Evolutionary conservation across 805 yeast species (phyloP).

Genomic region (Lachancea waltii): DNA sequence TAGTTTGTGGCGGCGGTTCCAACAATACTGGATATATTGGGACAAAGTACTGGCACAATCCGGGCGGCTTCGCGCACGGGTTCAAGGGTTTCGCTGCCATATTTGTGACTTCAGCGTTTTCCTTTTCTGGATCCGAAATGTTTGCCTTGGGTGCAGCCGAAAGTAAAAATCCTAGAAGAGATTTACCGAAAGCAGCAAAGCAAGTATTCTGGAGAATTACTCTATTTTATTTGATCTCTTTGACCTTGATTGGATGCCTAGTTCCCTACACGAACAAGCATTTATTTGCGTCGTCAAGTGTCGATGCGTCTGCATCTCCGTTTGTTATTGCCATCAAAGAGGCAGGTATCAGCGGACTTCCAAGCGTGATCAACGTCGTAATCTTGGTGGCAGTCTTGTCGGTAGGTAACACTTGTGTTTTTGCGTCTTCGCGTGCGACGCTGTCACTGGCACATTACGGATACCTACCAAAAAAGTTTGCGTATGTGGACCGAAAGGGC

Average conservation of each 20-base stretch:
- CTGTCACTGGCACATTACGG: conserved; percentile 58
- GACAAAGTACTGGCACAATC: conserved; percentile 41
- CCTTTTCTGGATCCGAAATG: conserved; percentile 48
- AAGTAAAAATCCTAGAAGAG: conserved; percentile 39
- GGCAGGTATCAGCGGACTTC: conserved; percentile 59
- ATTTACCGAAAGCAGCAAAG: conserved; percentile 46
- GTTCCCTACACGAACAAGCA: conserved; percentile 41
- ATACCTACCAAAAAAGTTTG: conserved; percentile 49
- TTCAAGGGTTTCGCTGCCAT: conserved; percentile 48
- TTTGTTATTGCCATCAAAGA: conserved; percentile 63
- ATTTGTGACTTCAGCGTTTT: conserved; percentile 49
- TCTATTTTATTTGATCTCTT: conserved; percentile 40
- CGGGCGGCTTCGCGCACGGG: conserved; percentile 57
- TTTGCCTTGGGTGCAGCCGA: conserved; percentile 47
- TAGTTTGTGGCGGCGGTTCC: conserved; percentile 44
- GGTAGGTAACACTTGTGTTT: conserved; percentile 66
- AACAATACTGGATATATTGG: conserved; percentile 38
- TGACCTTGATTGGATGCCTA: conserved; percentile 39
- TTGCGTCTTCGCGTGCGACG: conserved; percentile 59
- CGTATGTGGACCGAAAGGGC: conserved; percentile 58
- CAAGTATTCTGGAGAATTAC: conserved; percentile 51
- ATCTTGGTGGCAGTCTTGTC: conserved; percentile 60
- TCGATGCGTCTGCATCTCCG: conserved; percentile 64
- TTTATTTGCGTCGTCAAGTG: conserved; percentile 41
- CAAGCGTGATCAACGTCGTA: conserved; percentile 60